Conservation (phyloP, 2,329 filamentous ascomycete genomes). For the Chrysosphaeria jannelii region DNA sequence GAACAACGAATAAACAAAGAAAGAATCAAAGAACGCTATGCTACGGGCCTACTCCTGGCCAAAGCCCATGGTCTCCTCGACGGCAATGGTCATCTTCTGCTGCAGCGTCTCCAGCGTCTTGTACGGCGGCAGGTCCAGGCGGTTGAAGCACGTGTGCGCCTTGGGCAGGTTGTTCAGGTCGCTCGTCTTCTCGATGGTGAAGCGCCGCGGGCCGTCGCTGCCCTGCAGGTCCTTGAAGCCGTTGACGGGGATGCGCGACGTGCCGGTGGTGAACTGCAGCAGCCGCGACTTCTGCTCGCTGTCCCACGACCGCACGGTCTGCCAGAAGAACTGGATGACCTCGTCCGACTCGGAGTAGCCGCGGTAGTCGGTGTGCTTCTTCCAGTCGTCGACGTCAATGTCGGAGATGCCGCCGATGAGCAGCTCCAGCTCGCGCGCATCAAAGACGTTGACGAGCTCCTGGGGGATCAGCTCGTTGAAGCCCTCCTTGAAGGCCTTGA, state of each 20-base stretch:
- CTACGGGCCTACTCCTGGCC: slow-evolving; percentile 49
- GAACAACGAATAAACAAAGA: slow-evolving; percentile 1
- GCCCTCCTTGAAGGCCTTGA: slow-evolving; percentile 87
- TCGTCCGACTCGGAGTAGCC: slow-evolving; percentile 95
- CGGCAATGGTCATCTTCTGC: slow-evolving; percentile 78
- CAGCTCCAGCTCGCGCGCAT: slow-evolving; percentile 86
- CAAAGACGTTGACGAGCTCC: slow-evolving; percentile 92
- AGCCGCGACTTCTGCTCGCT: slow-evolving; percentile 93
- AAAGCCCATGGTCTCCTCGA: slow-evolving; percentile 96
- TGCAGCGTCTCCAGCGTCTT: slow-evolving; percentile 65
- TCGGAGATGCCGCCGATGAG: slow-evolving; percentile 98
- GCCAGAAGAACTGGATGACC: slow-evolving; percentile 97
- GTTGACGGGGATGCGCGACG: slow-evolving; percentile 91
- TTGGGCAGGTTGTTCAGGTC: slow-evolving; percentile 78
- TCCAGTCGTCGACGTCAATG: slow-evolving; percentile 98
- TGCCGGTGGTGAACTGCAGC: slow-evolving; percentile 90
- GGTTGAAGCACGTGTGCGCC: slow-evolving; percentile 96
- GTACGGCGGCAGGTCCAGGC: slow-evolving; percentile 79
- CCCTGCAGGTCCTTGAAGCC: slow-evolving; percentile 98
- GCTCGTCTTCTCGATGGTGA: slow-evolving; percentile 94
- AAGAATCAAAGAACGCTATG: not conserved
- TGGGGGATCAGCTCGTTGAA: slow-evolving; percentile 95
- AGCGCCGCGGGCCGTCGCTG: slow-evolving; percentile 76
- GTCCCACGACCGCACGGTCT: slow-evolving; percentile 88
- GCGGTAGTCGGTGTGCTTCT: slow-evolving; percentile 98